Evolutionary conservation across 352 stramenopile genomes (phyloP).

Genomic region (Globisporangium polare): DNA sequence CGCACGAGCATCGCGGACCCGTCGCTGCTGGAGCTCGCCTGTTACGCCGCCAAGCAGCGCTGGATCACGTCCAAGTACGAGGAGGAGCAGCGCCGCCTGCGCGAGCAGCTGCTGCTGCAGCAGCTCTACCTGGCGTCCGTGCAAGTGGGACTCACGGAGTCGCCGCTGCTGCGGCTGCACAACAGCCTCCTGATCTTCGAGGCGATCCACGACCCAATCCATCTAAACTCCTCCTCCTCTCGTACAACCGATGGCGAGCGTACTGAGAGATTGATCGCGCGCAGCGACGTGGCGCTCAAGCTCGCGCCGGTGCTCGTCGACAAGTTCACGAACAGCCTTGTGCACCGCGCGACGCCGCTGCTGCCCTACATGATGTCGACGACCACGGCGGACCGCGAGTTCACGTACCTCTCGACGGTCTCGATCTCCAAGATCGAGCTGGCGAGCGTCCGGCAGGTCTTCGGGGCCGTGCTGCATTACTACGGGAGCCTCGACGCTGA

Average conservation of each 20-base stretch:
- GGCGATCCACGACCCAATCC: constrained; percentile 29
- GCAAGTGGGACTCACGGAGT: constrained; percentile 37
- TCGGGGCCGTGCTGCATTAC: constrained; percentile 32
- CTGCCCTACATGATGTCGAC: constrained; percentile 46
- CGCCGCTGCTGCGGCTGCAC: constrained; percentile 31
- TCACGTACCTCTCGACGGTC: constrained; percentile 47
- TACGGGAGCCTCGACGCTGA: constrained; percentile 30
- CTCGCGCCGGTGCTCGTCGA: constrained; percentile 30
- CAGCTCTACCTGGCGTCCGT: constrained; percentile 31
- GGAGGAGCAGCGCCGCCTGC: constrained; percentile 36
- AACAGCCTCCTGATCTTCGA: constrained; percentile 47
- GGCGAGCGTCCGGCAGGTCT: constrained; percentile 29
- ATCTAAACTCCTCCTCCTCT: background rate
- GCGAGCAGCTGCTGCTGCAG: constrained; percentile 39
- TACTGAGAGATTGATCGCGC: constrained; percentile 26
- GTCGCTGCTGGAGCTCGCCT: constrained; percentile 30
- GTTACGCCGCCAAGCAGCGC: constrained; percentile 40
- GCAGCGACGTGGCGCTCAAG: constrained; percentile 31
- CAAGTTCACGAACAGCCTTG: constrained; percentile 28
- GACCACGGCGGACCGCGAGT: constrained; percentile 36
- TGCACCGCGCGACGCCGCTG: constrained; percentile 17
- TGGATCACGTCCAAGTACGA: constrained; percentile 44
- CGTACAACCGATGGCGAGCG: constrained; percentile 12
- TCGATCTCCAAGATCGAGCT: constrained; percentile 28
- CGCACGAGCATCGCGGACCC: constrained; percentile 25